phyloP scores from a whole-genome alignment of 2,329 filamentous ascomycete species.

The Diaporthe destruens region DNA sequence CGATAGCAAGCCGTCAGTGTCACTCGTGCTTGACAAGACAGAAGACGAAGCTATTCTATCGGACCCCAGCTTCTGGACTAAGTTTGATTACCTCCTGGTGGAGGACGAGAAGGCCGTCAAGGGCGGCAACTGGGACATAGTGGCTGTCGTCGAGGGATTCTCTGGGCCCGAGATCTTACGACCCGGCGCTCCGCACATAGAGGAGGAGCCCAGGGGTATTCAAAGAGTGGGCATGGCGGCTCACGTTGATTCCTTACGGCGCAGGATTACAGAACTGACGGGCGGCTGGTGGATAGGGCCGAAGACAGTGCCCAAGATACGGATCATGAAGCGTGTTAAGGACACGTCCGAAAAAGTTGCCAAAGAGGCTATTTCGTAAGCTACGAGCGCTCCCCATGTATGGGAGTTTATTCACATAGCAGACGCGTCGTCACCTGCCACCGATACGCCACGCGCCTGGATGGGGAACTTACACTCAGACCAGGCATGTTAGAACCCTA shows the following conservation, averaged over 20 bases:
- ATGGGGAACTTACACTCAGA: background rate
- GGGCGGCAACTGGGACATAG: slow-evolving; percentile 66
- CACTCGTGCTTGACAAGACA: slow-evolving; percentile 70
- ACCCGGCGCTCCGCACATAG: slow-evolving; percentile 55
- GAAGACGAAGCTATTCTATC: slow-evolving; percentile 62
- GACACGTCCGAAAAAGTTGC: slow-evolving; percentile 27
- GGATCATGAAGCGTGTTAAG: slow-evolving; percentile 58
- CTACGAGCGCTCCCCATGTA: background rate
- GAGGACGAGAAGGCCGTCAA: slow-evolving; percentile 63
- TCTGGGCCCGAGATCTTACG: slow-evolving; percentile 69
- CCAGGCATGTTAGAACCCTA: background rate
- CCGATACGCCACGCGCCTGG: background rate
- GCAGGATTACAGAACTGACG: slow-evolving; percentile 59
- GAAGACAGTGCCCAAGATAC: slow-evolving; percentile 68
- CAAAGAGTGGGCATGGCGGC: slow-evolving; percentile 61
- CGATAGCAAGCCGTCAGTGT: slow-evolving; percentile 26
- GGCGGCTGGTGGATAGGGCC: slow-evolving; percentile 76
- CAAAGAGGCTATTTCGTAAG: slow-evolving; percentile 22
- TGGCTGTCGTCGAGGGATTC: slow-evolving; percentile 70
- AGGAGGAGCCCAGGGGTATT: slow-evolving; percentile 43
- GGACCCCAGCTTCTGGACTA: slow-evolving; percentile 69
- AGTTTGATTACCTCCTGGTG: slow-evolving; percentile 72
- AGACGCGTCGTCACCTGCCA: background rate
- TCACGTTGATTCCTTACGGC: slow-evolving; percentile 54
- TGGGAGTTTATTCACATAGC: background rate